A percentile compares a stretch with the other conserved stretches of the same genome.
Conservation (phyloP, 768 basidiomycete species). For the Pleurotus platypus region DNA sequence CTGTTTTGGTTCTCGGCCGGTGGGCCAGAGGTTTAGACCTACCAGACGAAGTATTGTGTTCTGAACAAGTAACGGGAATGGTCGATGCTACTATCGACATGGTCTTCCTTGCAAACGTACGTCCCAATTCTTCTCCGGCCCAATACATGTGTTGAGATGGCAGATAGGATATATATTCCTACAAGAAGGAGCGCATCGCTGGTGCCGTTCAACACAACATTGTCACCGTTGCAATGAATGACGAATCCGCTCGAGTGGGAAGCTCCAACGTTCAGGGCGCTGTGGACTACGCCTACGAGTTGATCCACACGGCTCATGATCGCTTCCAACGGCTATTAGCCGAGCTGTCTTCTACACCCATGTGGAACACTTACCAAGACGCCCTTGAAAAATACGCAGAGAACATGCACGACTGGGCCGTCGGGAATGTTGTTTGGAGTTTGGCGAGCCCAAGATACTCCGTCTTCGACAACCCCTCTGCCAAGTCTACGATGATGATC, state of each 20-base stretch:
- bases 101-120: constrained; percentile 11
- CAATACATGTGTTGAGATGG: not conserved
- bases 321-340: not conserved
- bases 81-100: constrained; percentile 10
- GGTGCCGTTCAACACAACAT: constrained; percentile 11
- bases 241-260: constrained; percentile 1
- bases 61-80: constrained; percentile 6
- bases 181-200: constrained; percentile 12
- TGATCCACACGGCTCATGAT: not conserved
- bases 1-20: constrained; percentile 8
- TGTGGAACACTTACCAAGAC: not conserved
- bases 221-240: constrained; percentile 11
- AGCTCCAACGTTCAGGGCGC: constrained; percentile 6
- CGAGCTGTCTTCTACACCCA: not conserved
- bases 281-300: constrained; percentile 1
- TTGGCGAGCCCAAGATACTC: not conserved
- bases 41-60: constrained; percentile 10
- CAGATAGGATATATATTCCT: constrained; percentile 12
- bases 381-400: constrained; percentile 1
- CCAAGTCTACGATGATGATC: not conserved
- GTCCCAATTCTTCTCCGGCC: not conserved
- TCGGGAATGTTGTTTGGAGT: constrained; percentile 6
- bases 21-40: constrained; percentile 8
- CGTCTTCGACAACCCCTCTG: not conserved
- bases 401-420: constrained; percentile 6